Percentiles rank a stretch among this genome's conserved stretches.
These are phyloP conservation scores for Fusarium begoniae DNA, from an alignment of 2,329 filamentous ascomycete genomes.

Conservation along the genomic window DNA sequence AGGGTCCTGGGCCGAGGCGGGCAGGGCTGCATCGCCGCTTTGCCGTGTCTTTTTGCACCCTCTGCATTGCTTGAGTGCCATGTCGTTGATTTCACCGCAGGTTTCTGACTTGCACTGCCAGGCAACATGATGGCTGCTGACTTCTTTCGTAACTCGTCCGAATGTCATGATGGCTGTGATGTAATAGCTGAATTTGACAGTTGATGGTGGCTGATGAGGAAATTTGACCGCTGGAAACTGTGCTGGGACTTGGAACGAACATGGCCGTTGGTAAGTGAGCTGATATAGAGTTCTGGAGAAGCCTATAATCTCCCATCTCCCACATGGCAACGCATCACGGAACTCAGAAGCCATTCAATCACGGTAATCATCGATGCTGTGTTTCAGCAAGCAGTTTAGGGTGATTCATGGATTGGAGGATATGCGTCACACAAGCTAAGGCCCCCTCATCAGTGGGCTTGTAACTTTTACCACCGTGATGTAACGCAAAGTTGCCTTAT, in stretches of 20 bases:
- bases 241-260: too few species aligned
- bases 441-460: accelerated
- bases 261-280: accelerated
- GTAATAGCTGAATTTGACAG: accelerated
- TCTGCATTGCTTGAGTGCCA: not conserved
- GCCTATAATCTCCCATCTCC: accelerated
- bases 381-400: not conserved
- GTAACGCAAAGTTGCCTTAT: not conserved
- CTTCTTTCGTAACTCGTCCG: accelerated
- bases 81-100: not conserved
- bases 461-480: accelerated
- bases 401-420: not conserved
- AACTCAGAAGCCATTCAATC: accelerated
- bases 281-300: not conserved
- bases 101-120: not conserved
- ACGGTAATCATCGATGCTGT: accelerated
- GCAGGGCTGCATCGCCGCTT: not conserved
- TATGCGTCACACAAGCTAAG: not conserved
- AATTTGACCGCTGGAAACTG: accelerated
- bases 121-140: not conserved
- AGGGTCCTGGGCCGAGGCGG: accelerated
- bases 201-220: accelerated
- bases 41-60: accelerated
- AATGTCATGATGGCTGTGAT: not conserved
- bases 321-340: not conserved